Evolutionary conservation across 352 stramenopile genomes (phyloP).

Genomic region (Phytopythium litorale): DNA sequence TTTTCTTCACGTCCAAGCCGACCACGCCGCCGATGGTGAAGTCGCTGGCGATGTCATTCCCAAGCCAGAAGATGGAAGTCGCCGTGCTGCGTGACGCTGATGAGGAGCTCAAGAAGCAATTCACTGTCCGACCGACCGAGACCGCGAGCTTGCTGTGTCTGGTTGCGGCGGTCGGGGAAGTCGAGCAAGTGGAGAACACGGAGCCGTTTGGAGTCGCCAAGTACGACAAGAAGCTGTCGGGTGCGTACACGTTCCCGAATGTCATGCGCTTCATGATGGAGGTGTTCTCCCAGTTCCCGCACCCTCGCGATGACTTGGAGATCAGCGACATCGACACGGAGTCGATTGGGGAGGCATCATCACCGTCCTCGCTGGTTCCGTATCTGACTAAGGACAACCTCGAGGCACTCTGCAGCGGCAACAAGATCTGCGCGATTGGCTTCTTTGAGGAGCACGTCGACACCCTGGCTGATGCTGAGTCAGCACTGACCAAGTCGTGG

Average conservation of each 20-base stretch:
- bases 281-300: conserved; percentile 62
- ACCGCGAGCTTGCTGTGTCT: conserved; percentile 43
- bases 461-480: conserved; percentile 36
- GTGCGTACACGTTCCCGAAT: conserved; percentile 60
- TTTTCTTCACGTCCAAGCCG: conserved; percentile 61
- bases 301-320: conserved; percentile 27
- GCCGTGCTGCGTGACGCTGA: conserved; percentile 53
- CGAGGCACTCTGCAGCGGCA: conserved; percentile 41
- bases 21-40: conserved; percentile 51
- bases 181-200: conserved; percentile 10
- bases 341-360: conserved; percentile 21
- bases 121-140: conserved; percentile 32
- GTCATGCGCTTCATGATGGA: conserved; percentile 63
- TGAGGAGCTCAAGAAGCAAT: conserved; percentile 59
- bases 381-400: conserved; percentile 56
- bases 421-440: conserved; percentile 73
- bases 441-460: conserved; percentile 67
- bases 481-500: conserved; percentile 35
- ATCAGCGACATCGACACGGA: conserved; percentile 21
- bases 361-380: conserved; percentile 24
- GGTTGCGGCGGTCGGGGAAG: conserved; percentile 29
- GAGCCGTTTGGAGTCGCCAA: conserved; percentile 53
- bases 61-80: conserved; percentile 43
- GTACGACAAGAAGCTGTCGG: conserved; percentile 71
- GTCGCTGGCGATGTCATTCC: conserved; percentile 56